Conservation (phyloP, 1,284 basidiomycete species). For the Phellopilus nigrolimitatus region DNA sequence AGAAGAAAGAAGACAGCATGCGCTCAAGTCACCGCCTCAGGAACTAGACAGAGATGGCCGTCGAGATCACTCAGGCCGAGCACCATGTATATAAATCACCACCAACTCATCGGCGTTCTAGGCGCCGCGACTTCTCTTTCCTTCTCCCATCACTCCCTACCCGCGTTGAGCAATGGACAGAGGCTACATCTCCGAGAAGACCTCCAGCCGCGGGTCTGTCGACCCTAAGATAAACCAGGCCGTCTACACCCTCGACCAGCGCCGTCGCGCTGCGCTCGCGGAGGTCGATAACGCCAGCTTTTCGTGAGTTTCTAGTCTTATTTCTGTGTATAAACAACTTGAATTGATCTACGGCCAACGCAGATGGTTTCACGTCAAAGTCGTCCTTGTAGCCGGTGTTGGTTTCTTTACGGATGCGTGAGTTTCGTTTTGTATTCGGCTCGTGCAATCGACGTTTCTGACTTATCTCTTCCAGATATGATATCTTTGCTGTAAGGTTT, state of each 20-base stretch:
- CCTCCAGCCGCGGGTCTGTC: slow-evolving; percentile 13
- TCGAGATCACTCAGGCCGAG: no score
- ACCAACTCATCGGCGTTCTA: not conserved
- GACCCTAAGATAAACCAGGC: slow-evolving; percentile 3
- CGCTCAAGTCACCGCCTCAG: not conserved
- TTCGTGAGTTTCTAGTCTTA: slow-evolving; percentile 29
- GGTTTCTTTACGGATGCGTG: slow-evolving; percentile 84
- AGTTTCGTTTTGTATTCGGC: slow-evolving; percentile 25
- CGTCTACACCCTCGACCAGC: slow-evolving; percentile 28
- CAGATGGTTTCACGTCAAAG: slow-evolving; percentile 56
- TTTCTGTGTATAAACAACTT: not conserved
- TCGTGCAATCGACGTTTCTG: not conserved
- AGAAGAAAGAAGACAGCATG: not conserved
- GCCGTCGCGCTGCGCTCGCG: slow-evolving; percentile 43
- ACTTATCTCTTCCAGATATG: slow-evolving; percentile 30
- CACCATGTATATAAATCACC: not conserved
- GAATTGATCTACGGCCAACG: no score
- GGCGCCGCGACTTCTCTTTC: not conserved
- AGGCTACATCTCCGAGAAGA: slow-evolving; percentile 16
- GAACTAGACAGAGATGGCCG: not conserved
- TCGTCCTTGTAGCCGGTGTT: slow-evolving; percentile 69
- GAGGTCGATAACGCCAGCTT: slow-evolving; percentile 54
- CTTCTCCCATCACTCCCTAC: not conserved
- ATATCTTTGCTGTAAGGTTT: slow-evolving; percentile 35
- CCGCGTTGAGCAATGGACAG: slow-evolving; percentile 10